phyloP scores from a whole-genome alignment of 2,329 filamentous ascomycete species.

The Aspergillus uvarum region DNA sequence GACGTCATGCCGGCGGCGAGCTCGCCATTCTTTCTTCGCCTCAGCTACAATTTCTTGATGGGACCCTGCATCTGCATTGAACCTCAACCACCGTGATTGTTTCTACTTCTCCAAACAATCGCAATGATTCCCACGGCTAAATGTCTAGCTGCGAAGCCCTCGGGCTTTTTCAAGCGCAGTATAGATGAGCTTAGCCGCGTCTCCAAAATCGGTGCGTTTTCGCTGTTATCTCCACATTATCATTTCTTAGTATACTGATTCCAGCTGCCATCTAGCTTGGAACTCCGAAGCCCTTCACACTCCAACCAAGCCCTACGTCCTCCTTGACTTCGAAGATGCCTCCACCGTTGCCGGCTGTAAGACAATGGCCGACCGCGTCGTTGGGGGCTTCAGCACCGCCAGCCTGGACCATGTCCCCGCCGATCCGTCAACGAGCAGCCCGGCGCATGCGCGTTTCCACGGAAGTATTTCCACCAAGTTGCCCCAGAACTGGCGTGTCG shows the following conservation, averaged over 20 bases:
- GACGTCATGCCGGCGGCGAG: not conserved
- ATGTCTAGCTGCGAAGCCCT: conserved; percentile 38
- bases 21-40: not conserved
- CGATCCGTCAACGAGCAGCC: conserved; percentile 43
- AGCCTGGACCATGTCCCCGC: conserved; percentile 66
- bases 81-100: not conserved
- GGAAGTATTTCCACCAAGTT: conserved; percentile 85
- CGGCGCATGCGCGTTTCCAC: conserved; percentile 76
- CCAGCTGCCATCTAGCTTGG: conserved; percentile 33
- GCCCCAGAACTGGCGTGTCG: conserved; percentile 59
- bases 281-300: conserved; percentile 40
- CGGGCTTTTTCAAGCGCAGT: conserved; percentile 58
- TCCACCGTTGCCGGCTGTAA: conserved; percentile 52
- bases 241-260: not conserved
- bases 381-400: conserved; percentile 80
- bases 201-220: conserved; percentile 52
- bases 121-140: conserved; percentile 41
- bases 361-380: conserved; percentile 80
- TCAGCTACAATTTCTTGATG: not conserved
- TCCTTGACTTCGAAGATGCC: conserved; percentile 45
- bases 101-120: not conserved
- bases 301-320: conserved; percentile 40
- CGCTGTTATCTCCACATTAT: not conserved
- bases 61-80: not conserved
- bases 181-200: conserved; percentile 60